A percentile compares a stretch with the other conserved stretches of the same genome.
These are phyloP conservation scores for Elongisporangium senticosum DNA, from an alignment of 352 stramenopile species.

Conservation along the genomic window DNA sequence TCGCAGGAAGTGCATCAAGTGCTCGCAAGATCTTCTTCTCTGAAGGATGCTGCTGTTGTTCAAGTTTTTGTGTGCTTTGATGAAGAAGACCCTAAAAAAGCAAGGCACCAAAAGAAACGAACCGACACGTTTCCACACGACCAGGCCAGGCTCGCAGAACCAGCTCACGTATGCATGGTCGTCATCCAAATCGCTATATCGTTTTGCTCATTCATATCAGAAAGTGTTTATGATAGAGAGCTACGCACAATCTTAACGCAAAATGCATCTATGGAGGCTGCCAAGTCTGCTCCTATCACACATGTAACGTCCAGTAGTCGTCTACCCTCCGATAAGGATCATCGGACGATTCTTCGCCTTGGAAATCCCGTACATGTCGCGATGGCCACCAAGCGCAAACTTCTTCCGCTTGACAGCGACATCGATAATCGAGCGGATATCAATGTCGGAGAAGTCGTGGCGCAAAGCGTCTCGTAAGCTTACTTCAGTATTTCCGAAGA, in stretches of 20 bases:
- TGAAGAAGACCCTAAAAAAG: not conserved
- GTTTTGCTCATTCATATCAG: not conserved
- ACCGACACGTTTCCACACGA: not conserved
- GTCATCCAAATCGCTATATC: not conserved
- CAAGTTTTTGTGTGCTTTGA: not conserved
- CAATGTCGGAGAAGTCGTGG: conserved; percentile 59
- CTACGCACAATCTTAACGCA: not conserved
- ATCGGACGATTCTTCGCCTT: conserved; percentile 94
- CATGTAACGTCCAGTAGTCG: not conserved
- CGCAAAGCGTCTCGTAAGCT: conserved; percentile 91
- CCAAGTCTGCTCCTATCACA: not conserved
- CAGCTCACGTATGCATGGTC: not conserved
- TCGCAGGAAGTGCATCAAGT: not conserved
- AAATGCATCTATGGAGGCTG: not conserved
- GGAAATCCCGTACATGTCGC: conserved; percentile 90
- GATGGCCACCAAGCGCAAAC: conserved; percentile 91
- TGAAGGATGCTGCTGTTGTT: not conserved
- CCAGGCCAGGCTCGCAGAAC: too few species aligned
- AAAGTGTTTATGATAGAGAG: not conserved
- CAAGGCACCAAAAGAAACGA: not conserved
- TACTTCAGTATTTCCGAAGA: conserved; percentile 94
- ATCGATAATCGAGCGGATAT: conserved; percentile 88
- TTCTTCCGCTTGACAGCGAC: conserved; percentile 91
- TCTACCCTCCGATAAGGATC: conserved; percentile 96
- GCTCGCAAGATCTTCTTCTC: not conserved